Conservation (phyloP, 2,329 filamentous ascomycete genomes). For the Verticillium albo-atrum region DNA sequence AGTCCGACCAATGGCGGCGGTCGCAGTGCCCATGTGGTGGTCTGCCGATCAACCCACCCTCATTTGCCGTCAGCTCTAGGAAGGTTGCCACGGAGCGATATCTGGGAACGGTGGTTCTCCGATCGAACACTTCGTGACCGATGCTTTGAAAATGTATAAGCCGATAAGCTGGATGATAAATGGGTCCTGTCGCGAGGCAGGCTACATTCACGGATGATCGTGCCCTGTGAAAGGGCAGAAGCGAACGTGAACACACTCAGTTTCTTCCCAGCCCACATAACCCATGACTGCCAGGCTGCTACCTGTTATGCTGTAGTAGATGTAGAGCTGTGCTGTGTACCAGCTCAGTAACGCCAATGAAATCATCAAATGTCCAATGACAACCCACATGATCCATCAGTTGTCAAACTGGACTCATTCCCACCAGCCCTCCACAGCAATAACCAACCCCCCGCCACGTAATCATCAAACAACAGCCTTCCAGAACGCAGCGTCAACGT, state of each 20-base stretch:
- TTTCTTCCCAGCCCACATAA: too few species aligned
- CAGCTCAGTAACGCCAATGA: not conserved
- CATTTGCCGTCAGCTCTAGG: not conserved
- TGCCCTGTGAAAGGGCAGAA: not conserved
- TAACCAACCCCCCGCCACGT: too few species aligned
- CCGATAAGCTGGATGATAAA: too few species aligned
- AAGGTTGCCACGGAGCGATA: not conserved
- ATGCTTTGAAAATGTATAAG: not conserved
- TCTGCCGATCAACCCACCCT: not conserved
- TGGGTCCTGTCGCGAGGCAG: too few species aligned
- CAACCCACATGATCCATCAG: not conserved
- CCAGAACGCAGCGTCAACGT: constrained; percentile 20
- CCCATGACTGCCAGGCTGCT: too few species aligned
- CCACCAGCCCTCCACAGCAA: too few species aligned
- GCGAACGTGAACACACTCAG: not conserved
- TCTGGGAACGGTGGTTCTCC: not conserved
- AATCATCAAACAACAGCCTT: constrained; percentile 1
- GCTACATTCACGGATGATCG: too few species aligned
- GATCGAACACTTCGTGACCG: not conserved
- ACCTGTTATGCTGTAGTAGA: not conserved
- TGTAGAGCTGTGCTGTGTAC: not conserved
- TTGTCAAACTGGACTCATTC: too few species aligned
- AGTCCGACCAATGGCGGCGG: not conserved
- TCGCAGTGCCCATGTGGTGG: not conserved
- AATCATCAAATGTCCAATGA: not conserved